phyloP scores from a whole-genome alignment of 2,329 filamentous ascomycete species.

The Scorias spongiosa region DNA sequence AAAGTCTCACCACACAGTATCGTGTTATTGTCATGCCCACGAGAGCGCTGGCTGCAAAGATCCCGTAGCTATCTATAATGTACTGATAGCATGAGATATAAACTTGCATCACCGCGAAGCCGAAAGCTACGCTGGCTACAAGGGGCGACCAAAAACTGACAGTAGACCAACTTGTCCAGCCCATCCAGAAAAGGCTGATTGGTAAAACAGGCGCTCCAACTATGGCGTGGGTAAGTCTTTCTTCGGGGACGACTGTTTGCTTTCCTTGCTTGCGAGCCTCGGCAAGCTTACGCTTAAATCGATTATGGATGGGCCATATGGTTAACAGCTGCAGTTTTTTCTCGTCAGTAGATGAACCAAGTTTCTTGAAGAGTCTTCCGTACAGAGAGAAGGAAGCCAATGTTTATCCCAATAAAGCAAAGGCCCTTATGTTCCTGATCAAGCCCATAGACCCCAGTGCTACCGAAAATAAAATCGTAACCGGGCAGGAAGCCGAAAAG shows the following conservation, averaged over 20 bases:
- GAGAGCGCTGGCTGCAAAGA: constrained; percentile 28
- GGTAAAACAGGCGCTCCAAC: constrained; percentile 29
- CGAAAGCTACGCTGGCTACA: constrained; percentile 28
- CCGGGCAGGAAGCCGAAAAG: constrained; percentile 40
- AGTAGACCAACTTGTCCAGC: constrained; percentile 28
- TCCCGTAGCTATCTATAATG: constrained; percentile 26
- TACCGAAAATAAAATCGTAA: constrained; percentile 34
- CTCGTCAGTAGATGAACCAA: background rate
- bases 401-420: constrained; percentile 19
- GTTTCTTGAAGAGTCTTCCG: too few species aligned
- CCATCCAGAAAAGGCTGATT: constrained; percentile 36
- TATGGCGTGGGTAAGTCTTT: constrained; percentile 29
- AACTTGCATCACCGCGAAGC: constrained; percentile 32
- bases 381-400: background rate
- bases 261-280: constrained; percentile 7
- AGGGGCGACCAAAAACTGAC: constrained; percentile 34
- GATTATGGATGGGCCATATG: background rate
- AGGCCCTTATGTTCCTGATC: constrained; percentile 28
- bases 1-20: constrained; percentile 16
- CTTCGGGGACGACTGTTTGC: constrained; percentile 18
- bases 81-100: constrained; percentile 25
- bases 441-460: constrained; percentile 24
- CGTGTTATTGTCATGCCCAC: constrained; percentile 19
- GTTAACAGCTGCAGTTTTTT: background rate
- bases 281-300: constrained; percentile 1